A percentile compares a stretch with the other conserved stretches of the same genome.
These are phyloP conservation scores for Populus pruinosa DNA, from an alignment of 345 rosid genomes.

Conservation along the genomic window DNA sequence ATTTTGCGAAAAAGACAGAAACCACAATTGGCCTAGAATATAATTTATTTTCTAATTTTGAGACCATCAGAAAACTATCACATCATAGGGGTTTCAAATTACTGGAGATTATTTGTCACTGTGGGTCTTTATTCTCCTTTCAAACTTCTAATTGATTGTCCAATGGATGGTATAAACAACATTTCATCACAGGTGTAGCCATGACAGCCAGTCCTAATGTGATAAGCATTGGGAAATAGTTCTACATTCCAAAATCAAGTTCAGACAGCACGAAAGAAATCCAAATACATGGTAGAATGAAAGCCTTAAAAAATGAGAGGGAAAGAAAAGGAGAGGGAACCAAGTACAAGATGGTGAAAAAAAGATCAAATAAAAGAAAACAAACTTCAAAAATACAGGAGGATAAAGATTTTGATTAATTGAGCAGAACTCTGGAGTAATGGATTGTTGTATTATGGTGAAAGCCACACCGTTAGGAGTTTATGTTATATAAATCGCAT, in stretches of 20 bases:
- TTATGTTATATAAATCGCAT: neutral
- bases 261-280: neutral
- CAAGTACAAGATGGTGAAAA: neutral
- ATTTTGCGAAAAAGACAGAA: neutral
- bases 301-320: neutral
- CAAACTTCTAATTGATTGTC: too few species aligned
- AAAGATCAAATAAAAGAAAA: neutral
- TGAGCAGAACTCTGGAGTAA: neutral
- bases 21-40: neutral
- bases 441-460: neutral
- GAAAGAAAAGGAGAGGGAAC: neutral
- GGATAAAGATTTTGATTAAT: neutral
- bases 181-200: too few species aligned
- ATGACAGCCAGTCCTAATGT: too few species aligned
- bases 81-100: too few species aligned
- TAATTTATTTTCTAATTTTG: neutral
- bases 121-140: too few species aligned
- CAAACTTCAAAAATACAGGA: neutral
- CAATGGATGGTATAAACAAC: too few species aligned
- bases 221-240: too few species aligned
- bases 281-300: neutral
- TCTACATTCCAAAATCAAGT: too few species aligned
- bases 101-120: too few species aligned
- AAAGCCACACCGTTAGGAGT: neutral
- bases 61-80: neutral